A percentile compares a stretch with the other conserved stretches of the same genome.
Evolutionary conservation across 495 filamentous ascomycete genomes (phyloP).

Genomic region (Daldinia concentrica): DNA sequence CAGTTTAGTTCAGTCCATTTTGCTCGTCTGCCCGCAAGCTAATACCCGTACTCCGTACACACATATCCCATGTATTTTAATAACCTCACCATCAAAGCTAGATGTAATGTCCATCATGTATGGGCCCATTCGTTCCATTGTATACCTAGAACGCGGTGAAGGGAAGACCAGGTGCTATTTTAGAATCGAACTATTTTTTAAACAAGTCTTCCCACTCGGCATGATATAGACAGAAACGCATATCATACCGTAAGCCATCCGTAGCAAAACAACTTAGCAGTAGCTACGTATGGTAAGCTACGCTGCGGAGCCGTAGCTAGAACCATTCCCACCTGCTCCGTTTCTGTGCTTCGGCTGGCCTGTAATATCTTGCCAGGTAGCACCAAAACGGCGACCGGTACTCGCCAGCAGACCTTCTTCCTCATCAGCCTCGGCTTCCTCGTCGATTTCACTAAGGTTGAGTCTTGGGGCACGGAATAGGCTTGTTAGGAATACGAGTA

Average conservation of each 20-base stretch:
- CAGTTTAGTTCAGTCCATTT: neutral
- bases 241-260: too few species aligned
- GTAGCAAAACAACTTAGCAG: neutral
- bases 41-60: slow-evolving; percentile 23
- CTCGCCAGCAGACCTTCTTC: slow-evolving; percentile 90
- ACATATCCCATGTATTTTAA: slow-evolving; percentile 12
- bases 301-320: neutral
- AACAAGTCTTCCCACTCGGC: neutral
- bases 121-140: neutral
- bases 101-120: neutral
- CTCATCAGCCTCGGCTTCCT: slow-evolving; percentile 92
- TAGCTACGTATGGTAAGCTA: neutral
- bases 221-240: neutral
- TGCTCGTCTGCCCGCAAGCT: neutral
- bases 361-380: slow-evolving; percentile 89
- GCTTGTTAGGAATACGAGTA: slow-evolving; percentile 76
- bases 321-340: slow-evolving; percentile 15
- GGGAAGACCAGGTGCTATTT: neutral
- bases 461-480: slow-evolving; percentile 82
- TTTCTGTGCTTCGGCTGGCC: slow-evolving; percentile 50
- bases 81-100: neutral
- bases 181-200: neutral
- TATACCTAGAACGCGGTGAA: neutral
- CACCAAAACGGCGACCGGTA: slow-evolving; percentile 79
- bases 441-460: slow-evolving; percentile 77